Evolutionary conservation across 192 early-diverging fungal species (phyloP).

Genomic region (Mortierella claussenii): DNA sequence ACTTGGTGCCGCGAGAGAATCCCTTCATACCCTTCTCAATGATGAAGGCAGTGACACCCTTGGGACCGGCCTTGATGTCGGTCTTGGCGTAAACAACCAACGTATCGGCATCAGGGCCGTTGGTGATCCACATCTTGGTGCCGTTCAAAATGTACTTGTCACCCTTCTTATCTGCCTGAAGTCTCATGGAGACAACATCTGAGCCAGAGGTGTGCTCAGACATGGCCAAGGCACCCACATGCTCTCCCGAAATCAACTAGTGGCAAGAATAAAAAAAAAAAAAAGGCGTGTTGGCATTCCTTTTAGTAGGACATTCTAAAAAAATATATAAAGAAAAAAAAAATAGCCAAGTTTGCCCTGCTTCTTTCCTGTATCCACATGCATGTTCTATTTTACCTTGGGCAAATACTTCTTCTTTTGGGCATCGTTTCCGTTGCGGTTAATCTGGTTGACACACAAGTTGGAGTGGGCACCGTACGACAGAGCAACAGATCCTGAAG

Average conservation of each 20-base stretch:
- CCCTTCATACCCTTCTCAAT: slow-evolving; percentile 90
- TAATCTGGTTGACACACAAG: slow-evolving; percentile 96
- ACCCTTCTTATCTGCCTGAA: slow-evolving; percentile 84
- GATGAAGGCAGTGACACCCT: slow-evolving; percentile 95
- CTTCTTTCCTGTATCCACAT: no score
- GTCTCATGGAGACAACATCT: slow-evolving; percentile 93
- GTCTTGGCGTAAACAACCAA: slow-evolving; percentile 96
- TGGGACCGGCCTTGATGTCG: slow-evolving; percentile 76
- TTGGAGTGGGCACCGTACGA: slow-evolving; percentile 98
- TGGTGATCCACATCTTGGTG: slow-evolving; percentile 97
- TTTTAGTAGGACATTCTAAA: no score
- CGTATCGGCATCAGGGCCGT: slow-evolving; percentile 90
- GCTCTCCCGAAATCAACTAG: slow-evolving; percentile 84
- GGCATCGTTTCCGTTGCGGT: slow-evolving; percentile 84
- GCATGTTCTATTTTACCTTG: no score
- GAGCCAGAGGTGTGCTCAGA: slow-evolving; percentile 90
- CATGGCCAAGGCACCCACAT: slow-evolving; percentile 95
- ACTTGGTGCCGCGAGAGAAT: slow-evolving; percentile 86
- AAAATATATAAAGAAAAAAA: not conserved
- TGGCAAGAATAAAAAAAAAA: not conserved
- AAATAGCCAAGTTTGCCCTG: no score
- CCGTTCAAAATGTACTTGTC: slow-evolving; percentile 89
- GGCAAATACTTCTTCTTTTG: slow-evolving; percentile 95
- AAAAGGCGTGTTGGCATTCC: no score
- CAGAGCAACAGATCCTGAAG: slow-evolving; percentile 89